Conservation (phyloP, 169 alveolate genomes). For the Cryptosporidium muris region DNA sequence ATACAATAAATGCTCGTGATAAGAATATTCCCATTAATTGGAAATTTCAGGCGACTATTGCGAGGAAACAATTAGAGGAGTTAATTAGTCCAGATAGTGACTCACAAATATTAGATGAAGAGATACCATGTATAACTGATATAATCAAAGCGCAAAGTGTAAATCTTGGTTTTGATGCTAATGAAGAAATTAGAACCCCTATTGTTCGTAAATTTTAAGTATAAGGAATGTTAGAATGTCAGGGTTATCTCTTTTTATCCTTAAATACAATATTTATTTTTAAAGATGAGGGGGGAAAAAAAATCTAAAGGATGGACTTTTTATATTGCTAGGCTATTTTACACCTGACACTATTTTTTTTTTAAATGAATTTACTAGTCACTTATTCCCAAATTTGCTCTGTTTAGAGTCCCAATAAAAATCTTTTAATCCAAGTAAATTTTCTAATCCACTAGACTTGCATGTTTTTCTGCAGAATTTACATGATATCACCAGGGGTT, state of each 20-base stretch:
- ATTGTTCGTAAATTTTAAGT: conserved; percentile 25
- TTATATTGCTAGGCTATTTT: not conserved
- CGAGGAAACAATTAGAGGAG: conserved; percentile 49
- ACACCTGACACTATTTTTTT: not conserved
- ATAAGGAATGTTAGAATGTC: not conserved
- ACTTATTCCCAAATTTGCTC: not conserved
- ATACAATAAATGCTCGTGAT: conserved; percentile 20
- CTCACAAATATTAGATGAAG: conserved; percentile 7
- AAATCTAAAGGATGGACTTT: not conserved
- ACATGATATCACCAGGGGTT: conserved; percentile 42
- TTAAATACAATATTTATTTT: not conserved
- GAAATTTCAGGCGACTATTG: conserved; percentile 69
- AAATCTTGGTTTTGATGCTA: not conserved
- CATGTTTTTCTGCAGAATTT: conserved; percentile 52
- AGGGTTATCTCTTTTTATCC: no score
- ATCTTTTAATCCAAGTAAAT: conserved; percentile 32
- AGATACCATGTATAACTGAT: not conserved
- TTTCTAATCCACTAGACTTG: conserved; percentile 53
- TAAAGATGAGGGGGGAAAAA: not conserved
- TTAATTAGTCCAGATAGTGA: conserved; percentile 25
- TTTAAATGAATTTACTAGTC: not conserved
- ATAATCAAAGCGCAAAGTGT: not conserved
- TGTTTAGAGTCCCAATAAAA: conserved; percentile 47
- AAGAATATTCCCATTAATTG: conserved; percentile 47
- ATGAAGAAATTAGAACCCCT: conserved; percentile 55